Evolutionary conservation across 208 protist species (phyloP).

Genomic region (Herpetomonas samuelpessoai): DNA sequence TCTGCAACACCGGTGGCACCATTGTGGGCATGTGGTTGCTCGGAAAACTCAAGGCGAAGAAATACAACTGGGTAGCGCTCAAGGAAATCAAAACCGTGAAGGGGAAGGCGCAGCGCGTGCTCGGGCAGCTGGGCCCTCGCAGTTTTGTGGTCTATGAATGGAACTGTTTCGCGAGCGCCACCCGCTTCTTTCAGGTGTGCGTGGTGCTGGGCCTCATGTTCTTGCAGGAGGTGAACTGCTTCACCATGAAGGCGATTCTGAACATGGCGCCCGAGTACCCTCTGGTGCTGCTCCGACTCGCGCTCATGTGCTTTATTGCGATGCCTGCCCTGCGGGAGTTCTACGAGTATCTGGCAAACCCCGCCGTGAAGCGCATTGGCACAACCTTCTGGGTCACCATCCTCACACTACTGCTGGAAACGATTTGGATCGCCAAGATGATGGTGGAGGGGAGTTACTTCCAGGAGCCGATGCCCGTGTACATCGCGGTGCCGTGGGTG

Average conservation of each 20-base stretch:
- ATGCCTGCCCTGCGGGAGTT: constrained; percentile 89
- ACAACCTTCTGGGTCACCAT: constrained; percentile 88
- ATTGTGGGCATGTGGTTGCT: constrained; percentile 84
- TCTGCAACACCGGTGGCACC: constrained; percentile 96
- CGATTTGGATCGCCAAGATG: constrained; percentile 70
- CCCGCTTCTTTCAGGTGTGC: constrained; percentile 65
- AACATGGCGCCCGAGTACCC: constrained; percentile 84
- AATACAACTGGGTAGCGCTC: constrained; percentile 78
- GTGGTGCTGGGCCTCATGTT: constrained; percentile 78
- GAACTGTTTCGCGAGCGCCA: constrained; percentile 80
- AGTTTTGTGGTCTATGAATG: constrained; percentile 88
- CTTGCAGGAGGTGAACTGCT: constrained; percentile 94
- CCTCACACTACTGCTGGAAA: constrained; percentile 72
- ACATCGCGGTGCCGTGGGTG: constrained; percentile 78
- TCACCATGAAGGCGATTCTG: constrained; percentile 96
- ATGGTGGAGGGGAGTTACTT: constrained; percentile 77
- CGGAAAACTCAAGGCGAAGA: constrained; percentile 57
- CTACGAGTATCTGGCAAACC: constrained; percentile 91
- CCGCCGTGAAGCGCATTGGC: constrained; percentile 77
- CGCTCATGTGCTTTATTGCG: constrained; percentile 84
- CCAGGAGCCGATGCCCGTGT: constrained; percentile 53
- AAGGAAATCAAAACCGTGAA: constrained; percentile 53
- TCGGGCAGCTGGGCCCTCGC: constrained; percentile 82
- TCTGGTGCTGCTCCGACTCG: constrained; percentile 86
- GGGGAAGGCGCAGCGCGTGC: constrained; percentile 60